phyloP scores from a whole-genome alignment of 768 basidiomycete species.

The Phaffia australis region DNA sequence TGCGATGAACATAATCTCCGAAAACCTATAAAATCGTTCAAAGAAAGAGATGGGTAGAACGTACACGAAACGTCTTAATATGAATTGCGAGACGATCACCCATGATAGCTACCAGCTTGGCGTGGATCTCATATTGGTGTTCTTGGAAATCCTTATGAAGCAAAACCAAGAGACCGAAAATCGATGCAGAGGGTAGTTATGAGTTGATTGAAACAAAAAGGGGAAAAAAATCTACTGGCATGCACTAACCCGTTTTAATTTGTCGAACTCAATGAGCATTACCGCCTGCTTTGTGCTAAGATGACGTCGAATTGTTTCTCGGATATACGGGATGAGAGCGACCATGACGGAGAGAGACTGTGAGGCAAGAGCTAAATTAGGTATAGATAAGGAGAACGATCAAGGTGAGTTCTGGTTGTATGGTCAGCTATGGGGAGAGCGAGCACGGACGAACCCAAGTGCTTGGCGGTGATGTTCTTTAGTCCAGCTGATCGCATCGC shows the following conservation, averaged over 20 bases:
- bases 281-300: conserved; percentile 89
- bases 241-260: conserved; percentile 73
- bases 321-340: conserved; percentile 85
- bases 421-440: neutral
- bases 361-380: conserved; percentile 70
- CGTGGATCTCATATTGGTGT: conserved; percentile 97
- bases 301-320: conserved; percentile 88
- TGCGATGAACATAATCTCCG: neutral
- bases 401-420: neutral
- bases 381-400: conserved; percentile 21
- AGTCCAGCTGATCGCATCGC: conserved; percentile 98
- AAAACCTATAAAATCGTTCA: neutral
- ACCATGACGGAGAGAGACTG: conserved; percentile 92
- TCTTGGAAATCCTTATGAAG: conserved; percentile 83
- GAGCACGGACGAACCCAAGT: conserved; percentile 58
- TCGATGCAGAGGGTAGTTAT: neutral
- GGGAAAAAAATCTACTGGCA: neutral
- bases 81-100: conserved; percentile 81
- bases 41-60: conserved; percentile 12
- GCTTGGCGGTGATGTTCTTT: conserved; percentile 96
- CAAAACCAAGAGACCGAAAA: neutral
- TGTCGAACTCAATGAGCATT: conserved; percentile 96
- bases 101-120: conserved; percentile 97
- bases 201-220: neutral
- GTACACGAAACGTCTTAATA: conserved; percentile 66